phyloP scores from a whole-genome alignment of 768 basidiomycete species.

The Piloderma croceum region DNA sequence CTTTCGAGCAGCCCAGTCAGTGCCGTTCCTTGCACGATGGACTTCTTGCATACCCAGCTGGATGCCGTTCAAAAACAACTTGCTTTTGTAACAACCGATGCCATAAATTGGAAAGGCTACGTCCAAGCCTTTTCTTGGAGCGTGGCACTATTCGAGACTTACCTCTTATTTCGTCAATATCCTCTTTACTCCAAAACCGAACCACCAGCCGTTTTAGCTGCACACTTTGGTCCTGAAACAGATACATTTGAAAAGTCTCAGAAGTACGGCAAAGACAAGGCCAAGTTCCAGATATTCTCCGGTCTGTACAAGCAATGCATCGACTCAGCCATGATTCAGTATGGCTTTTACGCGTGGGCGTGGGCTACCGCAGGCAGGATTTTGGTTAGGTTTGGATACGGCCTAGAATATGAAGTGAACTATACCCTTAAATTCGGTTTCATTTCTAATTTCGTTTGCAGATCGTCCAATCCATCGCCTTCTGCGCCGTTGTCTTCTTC shows the following conservation, averaged over 20 bases:
- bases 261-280: constrained; percentile 86
- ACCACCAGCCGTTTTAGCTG: constrained; percentile 65
- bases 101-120: constrained; percentile 76
- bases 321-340: constrained; percentile 66
- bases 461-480: constrained; percentile 83
- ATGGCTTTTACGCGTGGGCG: constrained; percentile 76
- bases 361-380: constrained; percentile 63
- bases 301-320: constrained; percentile 68
- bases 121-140: constrained; percentile 75
- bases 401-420: constrained; percentile 58
- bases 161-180: constrained; percentile 83
- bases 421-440: neutral
- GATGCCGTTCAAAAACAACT: constrained; percentile 53
- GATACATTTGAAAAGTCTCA: constrained; percentile 87
- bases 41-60: constrained; percentile 56
- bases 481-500: constrained; percentile 62
- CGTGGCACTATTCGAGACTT: constrained; percentile 81
- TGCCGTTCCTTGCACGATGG: constrained; percentile 40
- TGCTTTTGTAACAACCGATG: constrained; percentile 65
- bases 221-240: constrained; percentile 59
- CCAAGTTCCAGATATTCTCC: constrained; percentile 70
- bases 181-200: constrained; percentile 72
- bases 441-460: constrained; percentile 22
- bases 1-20: too few relatives aligned
- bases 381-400: constrained; percentile 54